Conservation (phyloP, 2,329 filamentous ascomycete genomes). For the Pseudogymnoascus sp. region DNA sequence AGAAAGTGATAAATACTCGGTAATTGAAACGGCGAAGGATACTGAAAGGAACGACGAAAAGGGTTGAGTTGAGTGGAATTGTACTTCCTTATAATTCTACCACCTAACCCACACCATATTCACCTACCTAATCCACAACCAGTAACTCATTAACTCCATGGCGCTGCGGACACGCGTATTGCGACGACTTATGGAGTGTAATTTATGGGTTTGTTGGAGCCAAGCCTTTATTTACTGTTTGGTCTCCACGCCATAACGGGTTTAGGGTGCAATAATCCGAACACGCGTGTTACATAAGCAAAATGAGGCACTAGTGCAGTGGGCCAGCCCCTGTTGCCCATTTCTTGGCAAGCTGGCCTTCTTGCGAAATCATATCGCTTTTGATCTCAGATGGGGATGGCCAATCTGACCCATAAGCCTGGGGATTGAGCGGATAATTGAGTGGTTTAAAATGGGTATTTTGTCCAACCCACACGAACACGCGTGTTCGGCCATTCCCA, state of each 20-base stretch:
- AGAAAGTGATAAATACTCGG: not conserved
- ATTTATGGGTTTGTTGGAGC: not conserved
- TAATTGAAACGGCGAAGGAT: not conserved
- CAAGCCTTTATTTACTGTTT: not conserved
- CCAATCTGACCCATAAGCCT: not conserved
- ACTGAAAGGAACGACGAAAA: not conserved
- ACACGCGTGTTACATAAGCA: conserved; percentile 5
- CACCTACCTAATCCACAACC: not conserved
- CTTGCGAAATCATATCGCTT: not conserved
- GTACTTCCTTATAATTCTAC: not conserved
- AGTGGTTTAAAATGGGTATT: not conserved
- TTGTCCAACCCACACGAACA: not conserved
- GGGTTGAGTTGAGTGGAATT: not conserved
- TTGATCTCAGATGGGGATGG: not conserved
- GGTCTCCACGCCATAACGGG: not conserved
- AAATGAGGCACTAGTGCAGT: not conserved
- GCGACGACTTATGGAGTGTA: not conserved
- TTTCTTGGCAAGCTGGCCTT: not conserved
- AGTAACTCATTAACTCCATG: not conserved
- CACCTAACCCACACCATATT: not conserved
- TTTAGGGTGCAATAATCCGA: not conserved
- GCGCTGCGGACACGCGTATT: conserved; percentile 7
- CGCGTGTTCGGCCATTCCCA: not conserved
- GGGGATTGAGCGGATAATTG: not conserved
- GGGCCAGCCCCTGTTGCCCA: not conserved